A percentile compares a stretch with the other conserved stretches of the same genome.
Evolutionary conservation across 148 eudicot species (phyloP).

Genomic region (Tetragonia tetragonoides): DNA sequence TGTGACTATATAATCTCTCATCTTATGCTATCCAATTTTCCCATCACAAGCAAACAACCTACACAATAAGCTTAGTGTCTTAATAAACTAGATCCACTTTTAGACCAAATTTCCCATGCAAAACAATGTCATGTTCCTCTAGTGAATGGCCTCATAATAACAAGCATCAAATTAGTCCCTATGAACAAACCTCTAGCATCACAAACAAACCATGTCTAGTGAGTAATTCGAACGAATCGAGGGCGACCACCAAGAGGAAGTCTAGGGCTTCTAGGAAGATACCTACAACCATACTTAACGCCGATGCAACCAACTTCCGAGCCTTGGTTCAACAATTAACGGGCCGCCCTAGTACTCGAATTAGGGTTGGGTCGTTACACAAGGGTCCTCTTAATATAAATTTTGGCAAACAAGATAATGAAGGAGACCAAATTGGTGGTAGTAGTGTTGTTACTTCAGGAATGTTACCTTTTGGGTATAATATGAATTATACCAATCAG

Average conservation of each 20-base stretch:
- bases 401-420: constrained; percentile 22
- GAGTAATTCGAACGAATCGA: constrained; percentile 11
- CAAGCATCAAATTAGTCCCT: not conserved
- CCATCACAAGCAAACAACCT: not conserved
- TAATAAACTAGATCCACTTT: not conserved
- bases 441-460: not conserved
- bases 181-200: not conserved
- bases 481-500: not conserved
- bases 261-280: constrained; percentile 40
- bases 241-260: constrained; percentile 27
- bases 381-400: constrained; percentile 42
- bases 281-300: constrained; percentile 42
- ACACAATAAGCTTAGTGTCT: too few relatives aligned
- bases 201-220: not conserved
- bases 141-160: constrained; percentile 23
- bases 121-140: constrained; percentile 11
- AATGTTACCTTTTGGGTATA: constrained; percentile 12
- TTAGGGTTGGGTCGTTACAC: not conserved
- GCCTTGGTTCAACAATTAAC: constrained; percentile 56
- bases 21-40: not conserved
- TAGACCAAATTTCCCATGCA: not conserved
- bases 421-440: constrained; percentile 6
- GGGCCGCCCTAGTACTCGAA: constrained; percentile 29
- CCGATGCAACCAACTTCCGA: constrained; percentile 45
- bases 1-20: not conserved